A percentile compares a stretch with the other conserved stretches of the same genome.
These are phyloP conservation scores for Fraxinus greggii DNA, from an alignment of 305 asterid genomes.

Conservation along the genomic window DNA sequence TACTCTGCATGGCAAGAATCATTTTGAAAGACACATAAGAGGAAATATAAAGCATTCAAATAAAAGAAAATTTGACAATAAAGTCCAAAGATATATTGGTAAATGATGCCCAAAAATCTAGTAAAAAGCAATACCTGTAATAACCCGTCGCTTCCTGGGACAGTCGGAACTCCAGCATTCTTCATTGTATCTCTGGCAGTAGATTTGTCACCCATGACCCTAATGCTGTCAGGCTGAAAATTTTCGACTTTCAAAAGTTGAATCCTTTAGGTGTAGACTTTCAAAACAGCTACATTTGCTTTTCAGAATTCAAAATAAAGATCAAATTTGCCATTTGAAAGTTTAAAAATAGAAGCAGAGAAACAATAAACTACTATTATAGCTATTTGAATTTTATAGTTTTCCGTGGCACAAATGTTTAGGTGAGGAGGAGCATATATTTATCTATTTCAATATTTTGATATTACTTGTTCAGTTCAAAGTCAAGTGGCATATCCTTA, in stretches of 20 bases:
- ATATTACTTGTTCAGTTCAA: conserved; percentile 5
- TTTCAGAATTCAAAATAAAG: conserved; percentile 16
- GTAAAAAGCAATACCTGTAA: conserved; percentile 50
- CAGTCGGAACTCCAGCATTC: conserved; percentile 99
- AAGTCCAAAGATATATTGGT: conserved; percentile 2
- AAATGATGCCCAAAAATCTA: conserved; percentile 4
- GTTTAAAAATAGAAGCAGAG: conserved; percentile 9
- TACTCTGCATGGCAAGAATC: conserved; percentile 49
- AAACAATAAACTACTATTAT: not conserved
- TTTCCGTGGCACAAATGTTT: not conserved
- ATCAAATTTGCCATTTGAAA: not conserved
- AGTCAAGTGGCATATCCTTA: conserved; percentile 6
- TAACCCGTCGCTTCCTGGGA: conserved; percentile 97
- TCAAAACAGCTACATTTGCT: not conserved
- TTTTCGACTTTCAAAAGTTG: conserved; percentile 23
- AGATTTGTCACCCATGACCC: conserved; percentile 99
- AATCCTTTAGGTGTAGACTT: not conserved
- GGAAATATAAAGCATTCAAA: conserved; percentile 7
- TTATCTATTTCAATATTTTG: conserved; percentile 12
- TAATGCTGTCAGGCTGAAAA: conserved; percentile 90
- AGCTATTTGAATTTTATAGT: not conserved
- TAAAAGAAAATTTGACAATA: not conserved
- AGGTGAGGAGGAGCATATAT: not conserved
- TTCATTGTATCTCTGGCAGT: conserved; percentile 99
- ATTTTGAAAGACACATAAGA: not conserved